Evolutionary conservation across 371 early-diverging fungal genomes (phyloP), one percentile per base, ranked within the genome.

Genomic region (Mortierella sp.): DNA sequence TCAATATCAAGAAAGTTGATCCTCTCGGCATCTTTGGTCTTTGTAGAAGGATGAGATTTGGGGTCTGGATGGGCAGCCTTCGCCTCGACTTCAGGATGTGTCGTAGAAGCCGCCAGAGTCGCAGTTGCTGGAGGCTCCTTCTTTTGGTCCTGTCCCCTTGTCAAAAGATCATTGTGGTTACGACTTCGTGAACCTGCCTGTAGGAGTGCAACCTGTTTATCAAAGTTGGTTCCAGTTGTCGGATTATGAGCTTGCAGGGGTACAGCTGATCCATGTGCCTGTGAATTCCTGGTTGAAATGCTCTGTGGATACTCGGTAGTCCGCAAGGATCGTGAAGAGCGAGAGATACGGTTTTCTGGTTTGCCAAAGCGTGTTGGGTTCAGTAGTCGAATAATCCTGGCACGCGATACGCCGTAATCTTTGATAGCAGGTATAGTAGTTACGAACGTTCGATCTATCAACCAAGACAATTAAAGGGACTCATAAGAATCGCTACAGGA

Each of bases 361-460:
- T 63, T 24, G 58, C 71, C 60, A 60, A 88, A 48, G 70, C 90
- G 72, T 77, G 79, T 44, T 55, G 86, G 80, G 87, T 92, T 57
- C 81, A 89, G n/a, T 58, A 84, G 34, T 88, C 85, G 63, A 84
- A 90, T 87, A 50, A 91, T 44, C 77, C 88, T 78, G 70, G 79
- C 38, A 42, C 93, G 83, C 0, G 90, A 77, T 24, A 91, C 83
- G 28, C 89, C 84, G 21, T 84, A 71, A 1, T 85, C 84, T 31
- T 90, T 91, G 52, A 95, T 80, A 4, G 90, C 84, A 0, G 89
- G 86, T 11, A 96, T 88, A 57, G 93, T 94, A 2, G 93, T 93
- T 55, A 90, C 77, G 57, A 95, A 94, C 0, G 89, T 89, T 28
- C 95, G 92, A 72, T 90, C 93, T 91, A 72, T 21, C 13, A 9